A percentile compares a stretch with the other conserved stretches of the same genome.
Conservation (phyloP, 2,329 filamentous ascomycete species). For the Cordyceps fumosorosea region DNA sequence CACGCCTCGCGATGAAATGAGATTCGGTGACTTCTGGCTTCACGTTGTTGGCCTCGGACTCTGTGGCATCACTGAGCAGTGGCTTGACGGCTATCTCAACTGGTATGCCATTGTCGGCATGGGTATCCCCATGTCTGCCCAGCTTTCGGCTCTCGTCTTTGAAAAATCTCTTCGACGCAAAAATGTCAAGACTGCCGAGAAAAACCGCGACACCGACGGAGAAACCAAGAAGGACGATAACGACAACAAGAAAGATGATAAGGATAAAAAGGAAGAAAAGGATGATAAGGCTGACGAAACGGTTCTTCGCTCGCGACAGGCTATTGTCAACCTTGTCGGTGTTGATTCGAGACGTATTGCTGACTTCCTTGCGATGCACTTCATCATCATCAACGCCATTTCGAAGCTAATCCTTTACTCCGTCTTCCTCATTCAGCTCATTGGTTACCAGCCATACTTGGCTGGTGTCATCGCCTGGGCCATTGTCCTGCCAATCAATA, state of each 20-base stretch:
- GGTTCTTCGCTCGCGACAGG: slow-evolving; percentile 50
- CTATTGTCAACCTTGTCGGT: slow-evolving; percentile 71
- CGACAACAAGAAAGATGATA: slow-evolving; percentile 30
- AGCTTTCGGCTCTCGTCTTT: slow-evolving; percentile 67
- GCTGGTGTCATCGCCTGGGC: slow-evolving; percentile 60
- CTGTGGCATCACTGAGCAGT: slow-evolving; percentile 50
- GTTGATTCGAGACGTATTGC: slow-evolving; percentile 65
- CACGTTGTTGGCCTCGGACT: slow-evolving; percentile 61
- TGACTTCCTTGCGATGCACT: slow-evolving; percentile 61
- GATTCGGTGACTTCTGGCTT: slow-evolving; percentile 53
- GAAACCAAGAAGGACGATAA: slow-evolving; percentile 18
- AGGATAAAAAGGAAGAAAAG: slow-evolving; percentile 39
- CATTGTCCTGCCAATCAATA: slow-evolving; percentile 61
- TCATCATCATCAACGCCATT: slow-evolving; percentile 55
- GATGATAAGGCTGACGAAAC: slow-evolving; percentile 35
- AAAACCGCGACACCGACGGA: slow-evolving; percentile 29
- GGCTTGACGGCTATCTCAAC: slow-evolving; percentile 58
- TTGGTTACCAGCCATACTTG: slow-evolving; percentile 64
- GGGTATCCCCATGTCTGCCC: slow-evolving; percentile 59
- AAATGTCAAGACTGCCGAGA: slow-evolving; percentile 61
- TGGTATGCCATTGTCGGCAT: slow-evolving; percentile 61
- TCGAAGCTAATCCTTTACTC: slow-evolving; percentile 62
- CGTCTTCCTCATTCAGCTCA: slow-evolving; percentile 57
- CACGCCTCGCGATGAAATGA: slow-evolving; percentile 31
- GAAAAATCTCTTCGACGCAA: slow-evolving; percentile 71